Conservation (phyloP, 2,329 filamentous ascomycete species). For the Alternaria metachromatica region DNA sequence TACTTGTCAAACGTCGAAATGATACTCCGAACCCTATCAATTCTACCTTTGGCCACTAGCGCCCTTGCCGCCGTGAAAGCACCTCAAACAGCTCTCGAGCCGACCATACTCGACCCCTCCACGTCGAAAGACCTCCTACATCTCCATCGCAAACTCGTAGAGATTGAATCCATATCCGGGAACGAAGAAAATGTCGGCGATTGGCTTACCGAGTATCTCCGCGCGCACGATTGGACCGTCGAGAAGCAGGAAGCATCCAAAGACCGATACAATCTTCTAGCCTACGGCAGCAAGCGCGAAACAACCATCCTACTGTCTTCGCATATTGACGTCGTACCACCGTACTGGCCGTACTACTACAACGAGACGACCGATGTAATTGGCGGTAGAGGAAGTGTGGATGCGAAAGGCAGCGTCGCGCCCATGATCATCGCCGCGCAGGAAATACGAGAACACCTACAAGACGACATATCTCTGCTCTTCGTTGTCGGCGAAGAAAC, state of each 20-base stretch:
- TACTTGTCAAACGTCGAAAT: slow-evolving; percentile 14
- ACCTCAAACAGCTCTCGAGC: slow-evolving; percentile 8
- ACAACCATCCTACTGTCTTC: slow-evolving; percentile 73
- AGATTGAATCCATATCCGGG: slow-evolving; percentile 73
- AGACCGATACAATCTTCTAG: slow-evolving; percentile 77
- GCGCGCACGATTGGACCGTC: slow-evolving; percentile 65
- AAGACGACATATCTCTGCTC: slow-evolving; percentile 59
- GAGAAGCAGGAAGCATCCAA: slow-evolving; percentile 62
- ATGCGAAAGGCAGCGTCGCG: slow-evolving; percentile 65
- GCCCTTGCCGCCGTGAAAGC: slow-evolving; percentile 9
- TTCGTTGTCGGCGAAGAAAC: slow-evolving; percentile 84
- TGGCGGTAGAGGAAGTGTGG: slow-evolving; percentile 76
- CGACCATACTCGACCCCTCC: slow-evolving; percentile 24
- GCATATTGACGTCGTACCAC: slow-evolving; percentile 79
- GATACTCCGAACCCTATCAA: slow-evolving; percentile 21
- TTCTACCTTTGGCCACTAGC: slow-evolving; percentile 20
- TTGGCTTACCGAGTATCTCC: slow-evolving; percentile 73
- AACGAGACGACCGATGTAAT: slow-evolving; percentile 61
- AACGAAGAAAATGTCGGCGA: slow-evolving; percentile 72
- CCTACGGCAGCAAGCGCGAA: slow-evolving; percentile 62
- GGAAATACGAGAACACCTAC: slow-evolving; percentile 54
- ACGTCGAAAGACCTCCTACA: slow-evolving; percentile 63
- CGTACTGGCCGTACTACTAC: slow-evolving; percentile 71
- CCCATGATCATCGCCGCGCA: slow-evolving; percentile 74
- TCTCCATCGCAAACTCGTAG: slow-evolving; percentile 77